Evolutionary conservation across 331 rosid species (phyloP).

Genomic region (Quercus tomentella): DNA sequence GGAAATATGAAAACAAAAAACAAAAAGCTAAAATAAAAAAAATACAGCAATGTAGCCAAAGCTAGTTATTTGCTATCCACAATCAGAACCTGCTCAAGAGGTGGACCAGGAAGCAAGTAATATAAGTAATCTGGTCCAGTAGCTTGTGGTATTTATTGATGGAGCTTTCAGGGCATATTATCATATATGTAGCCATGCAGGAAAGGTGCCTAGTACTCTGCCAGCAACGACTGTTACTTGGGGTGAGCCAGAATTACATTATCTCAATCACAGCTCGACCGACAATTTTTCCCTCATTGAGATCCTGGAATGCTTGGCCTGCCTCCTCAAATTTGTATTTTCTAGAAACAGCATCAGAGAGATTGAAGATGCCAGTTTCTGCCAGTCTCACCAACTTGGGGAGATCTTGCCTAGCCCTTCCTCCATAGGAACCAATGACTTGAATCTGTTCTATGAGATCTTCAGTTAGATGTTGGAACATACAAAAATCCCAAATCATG

Average conservation of each 20-base stretch:
- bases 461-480: neutral
- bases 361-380: slow-evolving; percentile 79
- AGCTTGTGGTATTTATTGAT: too few relatives aligned
- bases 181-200: neutral
- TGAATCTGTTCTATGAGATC: slow-evolving; percentile 51
- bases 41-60: neutral
- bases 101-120: neutral
- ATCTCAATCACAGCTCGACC: slow-evolving; percentile 84
- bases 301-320: slow-evolving; percentile 71
- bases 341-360: slow-evolving; percentile 69
- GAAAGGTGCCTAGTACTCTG: neutral
- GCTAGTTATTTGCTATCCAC: neutral
- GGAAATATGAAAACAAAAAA: neutral
- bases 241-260: slow-evolving; percentile 21
- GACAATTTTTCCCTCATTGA: slow-evolving; percentile 63
- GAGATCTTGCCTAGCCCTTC: slow-evolving; percentile 97
- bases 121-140: too few relatives aligned
- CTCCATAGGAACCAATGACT: slow-evolving; percentile 91
- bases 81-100: neutral
- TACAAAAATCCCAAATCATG: neutral
- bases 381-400: slow-evolving; percentile 84
- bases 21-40: neutral
- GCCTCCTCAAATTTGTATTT: slow-evolving; percentile 78
- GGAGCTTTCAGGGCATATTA: too few relatives aligned
- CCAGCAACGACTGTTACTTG: slow-evolving; percentile 7